These are phyloP conservation scores for Silybum marianum DNA, from an alignment of 129 eudicot genomes.

Conservation along the genomic window DNA sequence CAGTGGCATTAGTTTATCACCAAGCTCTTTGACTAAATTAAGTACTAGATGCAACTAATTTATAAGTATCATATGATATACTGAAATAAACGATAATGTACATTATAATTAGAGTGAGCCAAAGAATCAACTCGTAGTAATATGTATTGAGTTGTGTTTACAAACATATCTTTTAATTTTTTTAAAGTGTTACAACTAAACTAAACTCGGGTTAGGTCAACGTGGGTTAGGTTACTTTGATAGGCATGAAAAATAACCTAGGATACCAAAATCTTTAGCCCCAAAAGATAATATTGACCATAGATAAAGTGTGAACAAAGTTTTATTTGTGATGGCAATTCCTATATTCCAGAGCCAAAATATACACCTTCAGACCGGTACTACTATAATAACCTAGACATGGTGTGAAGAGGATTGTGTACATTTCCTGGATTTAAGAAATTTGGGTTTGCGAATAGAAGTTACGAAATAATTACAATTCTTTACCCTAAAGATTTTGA, in stretches of 20 bases:
- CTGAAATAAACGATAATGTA: neutral
- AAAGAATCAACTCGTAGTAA: neutral
- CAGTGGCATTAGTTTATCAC: neutral
- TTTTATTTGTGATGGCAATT: slow-evolving; percentile 2
- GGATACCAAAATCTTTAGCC: slow-evolving; percentile 1
- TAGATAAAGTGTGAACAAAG: neutral
- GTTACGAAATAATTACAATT: slow-evolving; percentile 6
- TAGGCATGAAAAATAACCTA: neutral
- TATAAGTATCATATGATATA: neutral
- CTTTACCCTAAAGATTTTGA: neutral
- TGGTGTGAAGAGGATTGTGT: neutral
- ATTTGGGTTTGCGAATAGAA: neutral
- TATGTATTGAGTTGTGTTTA: neutral
- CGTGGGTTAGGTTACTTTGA: neutral
- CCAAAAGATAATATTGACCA: neutral
- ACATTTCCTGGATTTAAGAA: neutral
- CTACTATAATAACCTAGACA: neutral
- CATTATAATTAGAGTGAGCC: neutral
- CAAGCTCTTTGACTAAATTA: neutral
- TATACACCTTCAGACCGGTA: neutral
- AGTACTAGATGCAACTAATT: too few relatives aligned
- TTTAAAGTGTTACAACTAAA: neutral
- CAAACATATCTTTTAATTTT: neutral
- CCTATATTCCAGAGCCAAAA: neutral
- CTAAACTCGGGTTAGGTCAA: neutral